Conservation (phyloP, 2,329 filamentous ascomycete genomes). For the Biscogniauxia marginata region DNA sequence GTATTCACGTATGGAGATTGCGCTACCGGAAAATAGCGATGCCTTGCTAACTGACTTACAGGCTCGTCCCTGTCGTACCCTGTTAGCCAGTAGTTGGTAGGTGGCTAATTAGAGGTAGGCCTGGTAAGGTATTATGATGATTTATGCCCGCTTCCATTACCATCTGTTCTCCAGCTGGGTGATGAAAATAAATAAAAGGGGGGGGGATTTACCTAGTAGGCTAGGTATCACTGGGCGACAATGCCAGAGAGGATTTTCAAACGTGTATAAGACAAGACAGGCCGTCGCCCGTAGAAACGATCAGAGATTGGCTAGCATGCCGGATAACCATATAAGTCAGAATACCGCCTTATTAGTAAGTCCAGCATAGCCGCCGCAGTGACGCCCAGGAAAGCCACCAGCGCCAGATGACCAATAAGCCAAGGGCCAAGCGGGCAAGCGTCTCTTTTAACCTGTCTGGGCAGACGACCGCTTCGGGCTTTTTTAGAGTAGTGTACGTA, state of each 20-base stretch:
- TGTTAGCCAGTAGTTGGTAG: too few relatives aligned
- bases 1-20: slow-evolving; percentile 1
- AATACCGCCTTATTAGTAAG: background rate
- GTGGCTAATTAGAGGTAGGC: too few relatives aligned
- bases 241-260: background rate
- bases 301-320: too few relatives aligned
- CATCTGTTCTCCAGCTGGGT: too few relatives aligned
- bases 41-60: too few relatives aligned
- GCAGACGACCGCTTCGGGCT: too few relatives aligned
- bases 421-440: background rate
- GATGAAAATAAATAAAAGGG: background rate
- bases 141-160: too few relatives aligned
- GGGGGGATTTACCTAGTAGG: background rate
- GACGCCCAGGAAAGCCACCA: background rate
- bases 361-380: background rate
- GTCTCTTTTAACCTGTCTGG: background rate
- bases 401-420: background rate
- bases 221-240: too few relatives aligned
- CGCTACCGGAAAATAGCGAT: slow-evolving; percentile 9
- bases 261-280: background rate
- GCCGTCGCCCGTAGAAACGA: background rate
- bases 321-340: too few relatives aligned
- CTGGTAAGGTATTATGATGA: too few relatives aligned
- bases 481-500: too few relatives aligned
- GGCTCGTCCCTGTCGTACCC: too few relatives aligned